phyloP scores from a whole-genome alignment of 225 moss, liverwort and hornwort species.

The Polytrichum commune region DNA sequence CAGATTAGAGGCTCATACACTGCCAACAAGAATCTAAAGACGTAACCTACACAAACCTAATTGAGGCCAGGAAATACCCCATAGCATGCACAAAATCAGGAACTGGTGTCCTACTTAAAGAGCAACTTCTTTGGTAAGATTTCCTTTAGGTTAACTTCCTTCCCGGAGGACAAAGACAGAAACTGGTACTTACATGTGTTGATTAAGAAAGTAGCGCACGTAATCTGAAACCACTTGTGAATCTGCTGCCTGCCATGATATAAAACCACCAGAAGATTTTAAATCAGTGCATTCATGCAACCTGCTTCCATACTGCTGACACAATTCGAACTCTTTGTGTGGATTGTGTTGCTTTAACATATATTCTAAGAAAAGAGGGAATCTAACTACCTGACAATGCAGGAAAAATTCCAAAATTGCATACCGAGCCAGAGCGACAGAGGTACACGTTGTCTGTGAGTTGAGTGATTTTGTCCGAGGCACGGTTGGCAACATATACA shows the following conservation, averaged over 20 bases:
- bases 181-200: slow-evolving; percentile 72
- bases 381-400: neutral
- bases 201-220: slow-evolving; percentile 81
- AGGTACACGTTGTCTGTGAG: slow-evolving; percentile 89
- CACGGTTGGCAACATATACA: slow-evolving; percentile 95
- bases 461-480: slow-evolving; percentile 93
- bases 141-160: no score
- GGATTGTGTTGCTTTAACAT: neutral
- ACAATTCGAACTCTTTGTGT: no score
- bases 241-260: slow-evolving; percentile 72
- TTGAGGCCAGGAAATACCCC: no score
- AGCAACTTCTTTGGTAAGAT: no score
- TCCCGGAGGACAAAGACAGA: no score
- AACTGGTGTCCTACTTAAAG: no score
- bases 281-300: neutral
- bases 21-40: no score
- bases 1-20: no score
- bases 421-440: slow-evolving; percentile 93
- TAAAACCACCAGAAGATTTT: neutral
- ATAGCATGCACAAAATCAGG: no score
- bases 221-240: slow-evolving; percentile 97
- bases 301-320: neutral
- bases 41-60: no score
- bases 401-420: neutral
- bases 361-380: neutral